Percentiles rank a stretch among this genome's conserved stretches.
These are phyloP conservation scores for Fragilaria radians DNA, from an alignment of 108 stramenopile species.

Conservation along the genomic window DNA sequence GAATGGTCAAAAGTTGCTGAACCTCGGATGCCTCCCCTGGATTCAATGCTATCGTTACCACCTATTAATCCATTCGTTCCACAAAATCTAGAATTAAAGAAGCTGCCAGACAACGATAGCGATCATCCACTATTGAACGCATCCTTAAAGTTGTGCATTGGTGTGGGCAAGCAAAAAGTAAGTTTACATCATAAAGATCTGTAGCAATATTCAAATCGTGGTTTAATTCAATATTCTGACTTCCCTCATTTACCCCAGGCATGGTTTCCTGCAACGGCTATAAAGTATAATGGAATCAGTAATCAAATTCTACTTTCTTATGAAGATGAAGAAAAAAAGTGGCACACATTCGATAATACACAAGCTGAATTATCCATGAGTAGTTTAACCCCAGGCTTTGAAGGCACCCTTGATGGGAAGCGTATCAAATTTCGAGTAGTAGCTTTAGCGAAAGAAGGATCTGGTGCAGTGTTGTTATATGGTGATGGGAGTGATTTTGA, in stretches of 20 bases:
- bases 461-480: slow-evolving; percentile 49
- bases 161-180: slow-evolving; percentile 59
- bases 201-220: neutral
- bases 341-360: slow-evolving; percentile 56
- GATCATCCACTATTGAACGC: slow-evolving; percentile 68
- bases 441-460: slow-evolving; percentile 53
- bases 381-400: slow-evolving; percentile 37
- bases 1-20: slow-evolving; percentile 29
- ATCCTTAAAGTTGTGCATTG: slow-evolving; percentile 67
- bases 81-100: slow-evolving; percentile 55
- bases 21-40: slow-evolving; percentile 42
- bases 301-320: slow-evolving; percentile 54
- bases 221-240: neutral
- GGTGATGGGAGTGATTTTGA: slow-evolving; percentile 72
- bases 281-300: slow-evolving; percentile 50
- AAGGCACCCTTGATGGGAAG: slow-evolving; percentile 68
- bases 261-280: slow-evolving; percentile 69
- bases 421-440: slow-evolving; percentile 58
- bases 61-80: slow-evolving; percentile 74
- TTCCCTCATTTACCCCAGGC: slow-evolving; percentile 8
- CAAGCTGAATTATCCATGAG: slow-evolving; percentile 14
- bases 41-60: slow-evolving; percentile 48
- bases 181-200: no score
- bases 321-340: slow-evolving; percentile 76
- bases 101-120: slow-evolving; percentile 57